Evolutionary conservation across 1,139 yeast genomes (phyloP).

Genomic region (Saccharomyces uvarum): DNA sequence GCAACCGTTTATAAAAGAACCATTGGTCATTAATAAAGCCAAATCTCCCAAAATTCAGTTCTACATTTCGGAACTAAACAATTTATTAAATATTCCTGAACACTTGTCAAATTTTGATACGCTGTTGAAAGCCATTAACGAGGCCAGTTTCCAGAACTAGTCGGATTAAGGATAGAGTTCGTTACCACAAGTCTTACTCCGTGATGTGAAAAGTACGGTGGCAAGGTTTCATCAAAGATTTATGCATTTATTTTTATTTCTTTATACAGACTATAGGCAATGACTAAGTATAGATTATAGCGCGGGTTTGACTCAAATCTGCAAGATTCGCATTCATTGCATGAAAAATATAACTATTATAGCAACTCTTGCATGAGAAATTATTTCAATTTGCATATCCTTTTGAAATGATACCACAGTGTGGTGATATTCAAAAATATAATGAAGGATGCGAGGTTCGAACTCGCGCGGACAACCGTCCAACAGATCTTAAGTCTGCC

Average conservation of each 20-base stretch:
- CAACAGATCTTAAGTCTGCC: conserved; percentile 9
- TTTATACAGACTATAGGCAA: background rate
- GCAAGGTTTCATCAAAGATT: background rate
- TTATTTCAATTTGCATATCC: too few species aligned
- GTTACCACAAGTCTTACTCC: background rate
- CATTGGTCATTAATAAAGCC: background rate
- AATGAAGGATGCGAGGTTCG: conserved; percentile 70
- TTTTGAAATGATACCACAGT: too few species aligned
- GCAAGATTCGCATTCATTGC: too few species aligned
- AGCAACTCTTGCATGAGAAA: too few species aligned
- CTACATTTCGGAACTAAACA: background rate
- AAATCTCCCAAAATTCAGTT: background rate
- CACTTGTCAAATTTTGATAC: background rate
- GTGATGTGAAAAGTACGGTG: background rate
- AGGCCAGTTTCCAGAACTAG: background rate
- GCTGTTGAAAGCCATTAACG: background rate
- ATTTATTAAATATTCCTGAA: background rate
- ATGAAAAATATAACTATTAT: too few species aligned
- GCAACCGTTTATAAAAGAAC: background rate
- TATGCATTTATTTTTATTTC: background rate
- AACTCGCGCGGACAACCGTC: conserved; percentile 58
- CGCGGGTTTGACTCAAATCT: too few species aligned
- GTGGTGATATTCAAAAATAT: conserved; percentile 7
- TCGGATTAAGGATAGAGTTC: background rate
- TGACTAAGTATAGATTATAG: background rate